phyloP scores from a whole-genome alignment of 352 stramenopile genomes.

The Peronospora destructor region DNA sequence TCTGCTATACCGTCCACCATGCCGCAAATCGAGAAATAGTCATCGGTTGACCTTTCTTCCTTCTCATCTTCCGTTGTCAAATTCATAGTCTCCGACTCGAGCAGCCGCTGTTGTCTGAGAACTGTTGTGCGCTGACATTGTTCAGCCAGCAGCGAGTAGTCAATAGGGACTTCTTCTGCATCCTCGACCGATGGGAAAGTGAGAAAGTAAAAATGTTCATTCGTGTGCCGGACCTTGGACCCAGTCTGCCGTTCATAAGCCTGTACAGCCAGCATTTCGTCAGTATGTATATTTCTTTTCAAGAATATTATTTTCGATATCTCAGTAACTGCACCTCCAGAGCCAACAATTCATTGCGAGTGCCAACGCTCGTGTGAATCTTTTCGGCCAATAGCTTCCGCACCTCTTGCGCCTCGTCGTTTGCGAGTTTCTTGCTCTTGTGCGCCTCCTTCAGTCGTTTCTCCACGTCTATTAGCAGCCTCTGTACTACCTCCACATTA shows the following conservation, averaged over 20 bases:
- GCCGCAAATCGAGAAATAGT: slow-evolving; percentile 68
- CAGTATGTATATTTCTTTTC: neutral
- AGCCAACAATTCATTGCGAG: slow-evolving; percentile 59
- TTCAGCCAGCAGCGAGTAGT: slow-evolving; percentile 28
- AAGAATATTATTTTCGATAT: neutral
- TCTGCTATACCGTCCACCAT: slow-evolving; percentile 78
- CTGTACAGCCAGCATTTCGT: slow-evolving; percentile 10
- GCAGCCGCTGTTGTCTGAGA: slow-evolving; percentile 4
- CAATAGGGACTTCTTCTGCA: slow-evolving; percentile 1
- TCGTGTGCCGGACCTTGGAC: slow-evolving; percentile 49
- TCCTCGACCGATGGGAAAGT: slow-evolving; percentile 32
- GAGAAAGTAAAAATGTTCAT: slow-evolving; percentile 63
- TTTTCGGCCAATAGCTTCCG: slow-evolving; percentile 44
- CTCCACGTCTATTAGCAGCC: slow-evolving; percentile 38
- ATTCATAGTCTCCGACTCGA: slow-evolving; percentile 2
- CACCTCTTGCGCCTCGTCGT: slow-evolving; percentile 34
- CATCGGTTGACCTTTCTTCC: slow-evolving; percentile 3
- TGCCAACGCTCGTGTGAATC: slow-evolving; percentile 58
- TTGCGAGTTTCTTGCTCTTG: slow-evolving; percentile 33
- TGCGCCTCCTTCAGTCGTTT: slow-evolving; percentile 36
- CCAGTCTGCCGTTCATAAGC: slow-evolving; percentile 59
- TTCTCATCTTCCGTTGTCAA: slow-evolving; percentile 1
- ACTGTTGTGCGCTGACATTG: slow-evolving; percentile 16
- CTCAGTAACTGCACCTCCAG: slow-evolving; percentile 29
- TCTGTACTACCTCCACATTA: slow-evolving; percentile 25